phyloP scores from a whole-genome alignment of 768 basidiomycete species.

The button mushroom (Agaricus bisporus) region DNA sequence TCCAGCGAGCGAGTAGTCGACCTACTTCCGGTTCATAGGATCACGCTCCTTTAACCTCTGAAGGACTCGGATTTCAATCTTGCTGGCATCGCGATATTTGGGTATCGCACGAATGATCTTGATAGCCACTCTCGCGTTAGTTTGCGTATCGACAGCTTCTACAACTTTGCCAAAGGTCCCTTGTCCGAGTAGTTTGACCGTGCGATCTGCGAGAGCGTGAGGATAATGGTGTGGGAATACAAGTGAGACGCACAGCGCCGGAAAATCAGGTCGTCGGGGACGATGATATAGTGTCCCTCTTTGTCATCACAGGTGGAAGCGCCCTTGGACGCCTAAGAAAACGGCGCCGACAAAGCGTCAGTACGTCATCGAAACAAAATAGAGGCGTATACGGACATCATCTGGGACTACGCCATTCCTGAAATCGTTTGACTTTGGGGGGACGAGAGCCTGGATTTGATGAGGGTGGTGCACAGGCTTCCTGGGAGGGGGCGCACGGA shows the following conservation, averaged over 20 bases:
- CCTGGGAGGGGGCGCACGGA: constrained; percentile 62
- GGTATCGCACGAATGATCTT: constrained; percentile 99
- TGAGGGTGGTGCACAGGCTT: constrained; percentile 48
- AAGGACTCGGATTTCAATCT: constrained; percentile 94
- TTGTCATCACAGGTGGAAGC: constrained; percentile 87
- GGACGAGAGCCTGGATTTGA: constrained; percentile 40
- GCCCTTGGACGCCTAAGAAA: constrained; percentile 55
- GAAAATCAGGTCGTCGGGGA: constrained; percentile 83
- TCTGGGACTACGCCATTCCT: constrained; percentile 58
- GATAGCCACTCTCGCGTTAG: constrained; percentile 80
- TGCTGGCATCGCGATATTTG: constrained; percentile 97
- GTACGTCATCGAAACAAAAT: constrained; percentile 13
- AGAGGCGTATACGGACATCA: constrained; percentile 47
- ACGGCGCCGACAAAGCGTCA: constrained; percentile 20
- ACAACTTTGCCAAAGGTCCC: constrained; percentile 99
- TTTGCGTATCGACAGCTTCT: constrained; percentile 79
- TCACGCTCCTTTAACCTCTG: constrained; percentile 88
- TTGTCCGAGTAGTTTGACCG: constrained; percentile 86
- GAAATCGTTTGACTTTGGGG: constrained; percentile 62
- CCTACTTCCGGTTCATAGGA: constrained; percentile 83
- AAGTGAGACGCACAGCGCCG: constrained; percentile 60
- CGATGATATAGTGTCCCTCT: constrained; percentile 97
- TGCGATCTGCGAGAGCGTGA: constrained; percentile 63
- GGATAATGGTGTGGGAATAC: constrained; percentile 8
- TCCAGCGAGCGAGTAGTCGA: constrained; percentile 15